Conservation (phyloP, 2,329 filamentous ascomycete species). For the Aureobasidium melanogenum region DNA sequence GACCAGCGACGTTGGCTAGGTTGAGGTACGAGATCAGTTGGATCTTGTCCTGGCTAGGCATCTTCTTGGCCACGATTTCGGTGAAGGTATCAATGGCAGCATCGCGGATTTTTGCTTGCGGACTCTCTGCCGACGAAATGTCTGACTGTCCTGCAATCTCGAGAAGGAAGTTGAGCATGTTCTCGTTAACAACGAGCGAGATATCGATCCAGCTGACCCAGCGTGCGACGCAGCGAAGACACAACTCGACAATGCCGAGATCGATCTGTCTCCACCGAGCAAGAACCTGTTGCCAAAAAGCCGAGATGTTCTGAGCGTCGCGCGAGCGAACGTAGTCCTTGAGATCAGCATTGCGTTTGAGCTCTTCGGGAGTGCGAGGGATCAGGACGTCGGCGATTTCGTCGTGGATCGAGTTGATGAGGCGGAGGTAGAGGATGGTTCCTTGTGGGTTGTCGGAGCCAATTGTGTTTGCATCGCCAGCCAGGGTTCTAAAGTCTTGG, state of each 20-base stretch:
- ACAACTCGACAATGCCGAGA: constrained; percentile 73
- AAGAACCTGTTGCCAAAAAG: constrained; percentile 87
- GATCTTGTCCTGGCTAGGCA: constrained; percentile 88
- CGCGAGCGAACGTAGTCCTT: constrained; percentile 83
- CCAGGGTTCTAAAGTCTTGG: constrained; percentile 76
- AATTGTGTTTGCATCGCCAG: constrained; percentile 49
- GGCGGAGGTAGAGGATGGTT: constrained; percentile 78
- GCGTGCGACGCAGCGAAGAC: constrained; percentile 82
- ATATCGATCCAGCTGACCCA: constrained; percentile 99
- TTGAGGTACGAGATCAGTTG: constrained; percentile 89
- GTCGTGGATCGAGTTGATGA: constrained; percentile 85
- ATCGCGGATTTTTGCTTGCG: constrained; percentile 68
- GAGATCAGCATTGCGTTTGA: constrained; percentile 76
- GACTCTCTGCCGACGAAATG: constrained; percentile 49
- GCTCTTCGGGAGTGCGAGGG: constrained; percentile 65
- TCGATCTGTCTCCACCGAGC: constrained; percentile 60
- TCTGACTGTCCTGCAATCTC: constrained; percentile 70
- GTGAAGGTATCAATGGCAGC: constrained; percentile 91
- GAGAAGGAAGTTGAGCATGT: constrained; percentile 76
- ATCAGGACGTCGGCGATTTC: constrained; percentile 93
- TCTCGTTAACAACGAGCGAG: constrained; percentile 79
- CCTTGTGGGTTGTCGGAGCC: constrained; percentile 61
- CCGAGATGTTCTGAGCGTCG: constrained; percentile 80
- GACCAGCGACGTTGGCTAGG: constrained; percentile 72
- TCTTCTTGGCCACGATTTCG: constrained; percentile 96